These are phyloP conservation scores for Orbilia quercus DNA, from an alignment of 2,329 filamentous ascomycete genomes.

Conservation along the genomic window DNA sequence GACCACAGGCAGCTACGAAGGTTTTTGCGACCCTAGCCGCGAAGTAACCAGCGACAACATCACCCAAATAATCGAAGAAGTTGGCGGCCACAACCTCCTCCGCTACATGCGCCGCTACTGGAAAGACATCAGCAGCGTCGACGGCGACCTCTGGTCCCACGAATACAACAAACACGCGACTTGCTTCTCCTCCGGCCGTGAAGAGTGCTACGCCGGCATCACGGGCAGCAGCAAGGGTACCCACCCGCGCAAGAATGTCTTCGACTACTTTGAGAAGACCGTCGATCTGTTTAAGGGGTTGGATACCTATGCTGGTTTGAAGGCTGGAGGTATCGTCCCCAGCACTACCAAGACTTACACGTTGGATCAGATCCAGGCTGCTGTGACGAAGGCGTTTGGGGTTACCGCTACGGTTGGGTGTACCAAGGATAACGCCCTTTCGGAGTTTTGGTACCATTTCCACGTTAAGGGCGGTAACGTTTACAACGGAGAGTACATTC, in stretches of 20 bases:
- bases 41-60: constrained; percentile 69
- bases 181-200: constrained; percentile 76
- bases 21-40: constrained; percentile 69
- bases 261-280: constrained; percentile 75
- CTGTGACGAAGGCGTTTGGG: constrained; percentile 65
- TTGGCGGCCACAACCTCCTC: constrained; percentile 67
- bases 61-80: constrained; percentile 67
- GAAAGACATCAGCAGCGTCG: constrained; percentile 69
- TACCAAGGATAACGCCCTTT: constrained; percentile 64
- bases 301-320: constrained; percentile 73
- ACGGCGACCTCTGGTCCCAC: constrained; percentile 74
- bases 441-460: constrained; percentile 73
- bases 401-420: constrained; percentile 72
- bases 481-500: constrained; percentile 57
- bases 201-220: constrained; percentile 72
- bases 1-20: constrained; percentile 66
- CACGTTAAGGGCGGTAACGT: constrained; percentile 66
- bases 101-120: constrained; percentile 72
- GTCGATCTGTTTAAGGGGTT: constrained; percentile 75
- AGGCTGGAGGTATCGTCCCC: constrained; percentile 73
- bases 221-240: constrained; percentile 65
- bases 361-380: constrained; percentile 60
- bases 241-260: constrained; percentile 73
- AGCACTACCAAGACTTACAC: constrained; percentile 63
- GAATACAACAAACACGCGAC: constrained; percentile 79